These are phyloP conservation scores for Phytophthora pseudosyringae DNA, from an alignment of 352 stramenopile genomes.

Conservation along the genomic window DNA sequence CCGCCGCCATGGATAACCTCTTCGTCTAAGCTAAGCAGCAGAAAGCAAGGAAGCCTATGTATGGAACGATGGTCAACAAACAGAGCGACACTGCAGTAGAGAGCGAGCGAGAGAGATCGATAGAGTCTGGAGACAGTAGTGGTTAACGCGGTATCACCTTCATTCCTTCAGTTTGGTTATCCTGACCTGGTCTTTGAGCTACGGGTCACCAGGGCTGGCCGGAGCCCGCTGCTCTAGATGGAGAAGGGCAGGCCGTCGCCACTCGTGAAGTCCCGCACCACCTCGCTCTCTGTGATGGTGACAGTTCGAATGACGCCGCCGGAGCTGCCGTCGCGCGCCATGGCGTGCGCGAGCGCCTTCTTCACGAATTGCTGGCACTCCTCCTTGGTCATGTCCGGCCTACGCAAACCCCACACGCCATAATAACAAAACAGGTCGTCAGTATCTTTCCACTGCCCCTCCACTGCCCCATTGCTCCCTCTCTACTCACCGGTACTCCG, in stretches of 20 bases:
- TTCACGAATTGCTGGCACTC: conserved; percentile 96
- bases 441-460: background rate
- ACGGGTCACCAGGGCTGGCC: background rate
- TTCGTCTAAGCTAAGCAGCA: conserved; percentile 65
- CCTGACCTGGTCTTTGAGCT: conserved; percentile 1
- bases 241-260: conserved; percentile 92
- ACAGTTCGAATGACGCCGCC: conserved; percentile 98
- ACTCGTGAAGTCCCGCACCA: conserved; percentile 92
- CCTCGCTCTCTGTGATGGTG: conserved; percentile 92
- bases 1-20: conserved; percentile 77
- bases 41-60: conserved; percentile 14
- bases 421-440: background rate
- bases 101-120: conserved; percentile 13
- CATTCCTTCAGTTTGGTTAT: conserved; percentile 31
- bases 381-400: conserved; percentile 96
- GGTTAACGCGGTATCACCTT: conserved; percentile 32
- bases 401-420: conserved; percentile 19
- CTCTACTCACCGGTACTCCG: conserved; percentile 83
- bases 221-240: conserved; percentile 51
- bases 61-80: conserved; percentile 14
- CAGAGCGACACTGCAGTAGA: conserved; percentile 8
- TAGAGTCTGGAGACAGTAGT: conserved; percentile 23
- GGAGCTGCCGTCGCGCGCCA: conserved; percentile 98
- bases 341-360: conserved; percentile 96
- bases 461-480: background rate